Percentiles rank a stretch among this genome's conserved stretches.
These are phyloP conservation scores for Botrytis cinerea DNA, from an alignment of 2,329 filamentous ascomycete species.

Conservation along the genomic window DNA sequence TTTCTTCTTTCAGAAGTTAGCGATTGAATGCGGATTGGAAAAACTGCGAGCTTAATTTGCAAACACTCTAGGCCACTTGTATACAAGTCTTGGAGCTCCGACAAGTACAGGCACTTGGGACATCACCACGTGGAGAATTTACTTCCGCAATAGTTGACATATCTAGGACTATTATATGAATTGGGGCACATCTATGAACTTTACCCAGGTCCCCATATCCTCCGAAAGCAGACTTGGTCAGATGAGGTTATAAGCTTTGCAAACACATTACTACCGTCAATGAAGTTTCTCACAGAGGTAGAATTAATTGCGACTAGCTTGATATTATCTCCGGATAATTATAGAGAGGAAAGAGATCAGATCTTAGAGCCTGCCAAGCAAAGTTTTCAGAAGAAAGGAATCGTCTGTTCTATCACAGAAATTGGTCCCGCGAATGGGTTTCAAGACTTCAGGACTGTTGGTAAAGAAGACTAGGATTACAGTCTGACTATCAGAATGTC, in stretches of 20 bases:
- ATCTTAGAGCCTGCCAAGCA: background rate
- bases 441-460: background rate
- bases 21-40: background rate
- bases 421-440: accelerated
- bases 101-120: background rate
- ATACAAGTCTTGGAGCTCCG: background rate
- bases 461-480: background rate
- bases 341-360: background rate
- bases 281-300: background rate
- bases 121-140: background rate
- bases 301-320: background rate
- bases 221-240: background rate
- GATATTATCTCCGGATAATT: background rate
- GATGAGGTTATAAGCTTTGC: background rate
- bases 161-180: background rate
- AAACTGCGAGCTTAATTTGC: background rate
- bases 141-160: background rate
- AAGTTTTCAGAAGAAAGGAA: background rate
- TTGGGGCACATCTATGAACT: too few species aligned
- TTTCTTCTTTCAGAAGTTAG: background rate
- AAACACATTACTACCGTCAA: background rate
- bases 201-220: background rate
- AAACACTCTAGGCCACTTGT: background rate
- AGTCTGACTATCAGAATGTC: background rate
- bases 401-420: background rate